Evolutionary conservation across 1,284 basidiomycete species (phyloP), one percentile per base, ranked within the genome.

Genomic region (Pyrrhoderma noxium): DNA sequence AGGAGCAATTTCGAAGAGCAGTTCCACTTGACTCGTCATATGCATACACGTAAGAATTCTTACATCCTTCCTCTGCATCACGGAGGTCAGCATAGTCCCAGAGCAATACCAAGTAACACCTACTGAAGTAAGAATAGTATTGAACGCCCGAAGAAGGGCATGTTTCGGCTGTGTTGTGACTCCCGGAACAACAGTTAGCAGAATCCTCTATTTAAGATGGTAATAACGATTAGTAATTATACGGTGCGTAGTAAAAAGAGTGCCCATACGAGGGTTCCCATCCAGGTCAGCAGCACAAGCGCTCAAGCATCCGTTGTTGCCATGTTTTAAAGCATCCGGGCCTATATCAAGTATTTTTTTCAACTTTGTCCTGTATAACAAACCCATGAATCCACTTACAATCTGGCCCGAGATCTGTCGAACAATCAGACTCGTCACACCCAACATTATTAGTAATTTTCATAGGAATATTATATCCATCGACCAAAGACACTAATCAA

Each of bases 391-490:
- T 18, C 16, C 35, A 38, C 62, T 39, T 44, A 72, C 76, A 77
- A 53, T 68, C 62, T 9, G 70, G 70, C 8, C 70, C 72, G 49
- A 84, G 68, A 59, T 84, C 77, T 37, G 73, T 70, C 0, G 73
- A 63, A 61, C 82, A 84, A 45, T 67, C 63, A 2, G 77, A 70
- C 13, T 71, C 63, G 7, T 57, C 61, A 61, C 80, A 82, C 14
- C 73, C 75, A 21, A 62, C 60, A 60, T 70, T 74, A 65, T 76
- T 77, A 41, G 65, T 65, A 52, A 83, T 77, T 3, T 67, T 63
- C 62, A 79, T 67, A 3, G 82, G 81, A 3, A 84, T 60, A 63
- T 83, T 81, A 63, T 72, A 77, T 0, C 78, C 78, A 58, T 80
- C 76, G 19, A 80, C 77, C 31, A 78, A 66, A 25, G 74, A 76